Percentiles rank a stretch among this genome's conserved stretches.
Evolutionary conservation across 148 eudicot genomes (phyloP).

Genomic region (Cornus florida): DNA sequence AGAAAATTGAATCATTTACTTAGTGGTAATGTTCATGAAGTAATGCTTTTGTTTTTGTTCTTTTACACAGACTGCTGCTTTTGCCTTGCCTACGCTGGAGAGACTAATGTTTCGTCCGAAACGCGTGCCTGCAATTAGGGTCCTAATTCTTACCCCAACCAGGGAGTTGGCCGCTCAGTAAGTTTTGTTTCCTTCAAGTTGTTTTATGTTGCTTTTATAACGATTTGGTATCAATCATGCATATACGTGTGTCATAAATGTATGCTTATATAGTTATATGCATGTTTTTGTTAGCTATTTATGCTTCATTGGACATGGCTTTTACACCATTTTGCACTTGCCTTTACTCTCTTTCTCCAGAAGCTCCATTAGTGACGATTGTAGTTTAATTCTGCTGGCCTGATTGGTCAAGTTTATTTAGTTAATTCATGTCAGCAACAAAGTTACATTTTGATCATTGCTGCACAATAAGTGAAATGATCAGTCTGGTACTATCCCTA

Average conservation of each 20-base stretch:
- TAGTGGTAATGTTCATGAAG: background rate
- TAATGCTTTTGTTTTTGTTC: constrained; percentile 12
- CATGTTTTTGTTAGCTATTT: background rate
- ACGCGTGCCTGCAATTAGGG: constrained; percentile 77
- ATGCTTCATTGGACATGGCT: background rate
- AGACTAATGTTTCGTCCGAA: constrained; percentile 76
- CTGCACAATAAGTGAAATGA: background rate
- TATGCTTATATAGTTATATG: too few relatives aligned
- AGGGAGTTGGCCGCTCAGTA: constrained; percentile 97
- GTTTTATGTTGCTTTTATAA: background rate
- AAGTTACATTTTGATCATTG: background rate
- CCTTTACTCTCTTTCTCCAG: too few relatives aligned
- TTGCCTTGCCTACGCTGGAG: constrained; percentile 82
- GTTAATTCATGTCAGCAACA: background rate
- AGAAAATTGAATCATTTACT: background rate
- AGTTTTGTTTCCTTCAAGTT: constrained; percentile 32
- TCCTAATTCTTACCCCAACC: constrained; percentile 92
- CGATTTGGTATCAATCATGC: background rate
- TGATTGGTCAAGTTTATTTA: background rate
- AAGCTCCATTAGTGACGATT: background rate
- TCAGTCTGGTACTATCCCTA: background rate
- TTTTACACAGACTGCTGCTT: constrained; percentile 84
- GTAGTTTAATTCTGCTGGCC: background rate
- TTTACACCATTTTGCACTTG: background rate
- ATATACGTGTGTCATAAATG: background rate